Evolutionary conservation across 2,329 filamentous ascomycete genomes (phyloP).

Genomic region (Zymoseptoria crescenta): DNA sequence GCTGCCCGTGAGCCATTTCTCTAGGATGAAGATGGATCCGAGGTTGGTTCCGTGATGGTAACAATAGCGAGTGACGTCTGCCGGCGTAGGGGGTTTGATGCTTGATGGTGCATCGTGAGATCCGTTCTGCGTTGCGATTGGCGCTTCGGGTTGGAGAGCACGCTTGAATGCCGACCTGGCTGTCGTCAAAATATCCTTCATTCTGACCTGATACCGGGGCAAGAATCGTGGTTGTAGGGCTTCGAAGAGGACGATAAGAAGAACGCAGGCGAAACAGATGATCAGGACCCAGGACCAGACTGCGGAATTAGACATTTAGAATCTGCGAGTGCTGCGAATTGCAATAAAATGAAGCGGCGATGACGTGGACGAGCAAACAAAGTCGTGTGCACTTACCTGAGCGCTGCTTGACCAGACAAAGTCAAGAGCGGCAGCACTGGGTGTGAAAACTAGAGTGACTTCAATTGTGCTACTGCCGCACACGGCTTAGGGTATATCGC

Average conservation of each 20-base stretch:
- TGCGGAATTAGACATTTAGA: background rate
- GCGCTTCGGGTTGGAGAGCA: background rate
- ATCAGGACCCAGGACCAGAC: slow-evolving; percentile 15
- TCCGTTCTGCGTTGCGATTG: slow-evolving; percentile 9
- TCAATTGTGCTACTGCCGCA: background rate
- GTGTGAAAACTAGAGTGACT: background rate
- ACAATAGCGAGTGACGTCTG: slow-evolving; percentile 46
- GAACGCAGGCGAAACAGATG: slow-evolving; percentile 14
- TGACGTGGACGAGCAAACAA: background rate
- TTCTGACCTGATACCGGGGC: slow-evolving; percentile 13
- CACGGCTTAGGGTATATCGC: background rate
- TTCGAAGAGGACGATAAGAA: slow-evolving; percentile 11
- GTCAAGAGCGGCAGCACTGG: background rate
- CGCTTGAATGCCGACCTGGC: slow-evolving; percentile 27
- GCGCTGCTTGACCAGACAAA: background rate
- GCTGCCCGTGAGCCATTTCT: slow-evolving; percentile 48
- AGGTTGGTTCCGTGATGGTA: slow-evolving; percentile 55
- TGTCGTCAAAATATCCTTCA: slow-evolving; percentile 35
- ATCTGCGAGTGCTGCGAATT: background rate
- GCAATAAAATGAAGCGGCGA: background rate
- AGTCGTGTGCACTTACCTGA: background rate
- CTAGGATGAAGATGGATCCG: slow-evolving; percentile 53
- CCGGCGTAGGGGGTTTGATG: slow-evolving; percentile 33
- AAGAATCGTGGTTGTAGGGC: slow-evolving; percentile 2
- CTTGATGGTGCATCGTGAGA: slow-evolving; percentile 18